Percentiles rank a stretch among this genome's conserved stretches.
Evolutionary conservation across 257 asterid species (phyloP).

Genomic region (Datura wrightii): DNA sequence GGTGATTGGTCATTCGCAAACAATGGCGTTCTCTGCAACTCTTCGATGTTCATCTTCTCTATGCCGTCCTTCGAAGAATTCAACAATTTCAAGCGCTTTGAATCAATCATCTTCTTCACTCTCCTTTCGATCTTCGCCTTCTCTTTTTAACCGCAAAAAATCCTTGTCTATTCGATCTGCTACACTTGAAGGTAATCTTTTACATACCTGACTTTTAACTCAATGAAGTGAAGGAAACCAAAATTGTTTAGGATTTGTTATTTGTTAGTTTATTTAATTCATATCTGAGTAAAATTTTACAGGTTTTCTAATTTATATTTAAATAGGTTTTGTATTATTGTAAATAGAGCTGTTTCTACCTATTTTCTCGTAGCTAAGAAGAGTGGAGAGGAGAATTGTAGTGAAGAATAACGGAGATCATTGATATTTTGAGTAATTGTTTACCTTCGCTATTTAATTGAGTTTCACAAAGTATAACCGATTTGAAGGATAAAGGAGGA

Average conservation of each 20-base stretch:
- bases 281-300: not conserved
- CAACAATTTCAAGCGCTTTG: constrained; percentile 34
- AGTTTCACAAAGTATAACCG: not conserved
- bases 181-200: constrained; percentile 34
- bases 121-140: constrained; percentile 52
- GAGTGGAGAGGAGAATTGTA: not conserved
- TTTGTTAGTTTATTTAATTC: not conserved
- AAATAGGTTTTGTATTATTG: not conserved
- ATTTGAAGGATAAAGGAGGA: not conserved
- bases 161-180: constrained; percentile 34
- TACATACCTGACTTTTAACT: not conserved
- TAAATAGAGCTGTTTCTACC: not conserved
- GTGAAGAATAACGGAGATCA: not conserved
- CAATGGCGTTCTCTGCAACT: constrained; percentile 57
- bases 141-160: constrained; percentile 43
- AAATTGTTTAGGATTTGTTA: not conserved
- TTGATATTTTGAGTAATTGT: not conserved
- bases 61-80: constrained; percentile 32
- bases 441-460: not conserved
- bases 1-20: not conserved
- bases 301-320: not conserved
- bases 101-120: constrained; percentile 36
- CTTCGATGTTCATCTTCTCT: constrained; percentile 37
- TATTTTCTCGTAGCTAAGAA: not conserved
- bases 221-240: not conserved